Evolutionary conservation across 768 basidiomycete species (phyloP).

Genomic region (Hemileccinum impolitum): DNA sequence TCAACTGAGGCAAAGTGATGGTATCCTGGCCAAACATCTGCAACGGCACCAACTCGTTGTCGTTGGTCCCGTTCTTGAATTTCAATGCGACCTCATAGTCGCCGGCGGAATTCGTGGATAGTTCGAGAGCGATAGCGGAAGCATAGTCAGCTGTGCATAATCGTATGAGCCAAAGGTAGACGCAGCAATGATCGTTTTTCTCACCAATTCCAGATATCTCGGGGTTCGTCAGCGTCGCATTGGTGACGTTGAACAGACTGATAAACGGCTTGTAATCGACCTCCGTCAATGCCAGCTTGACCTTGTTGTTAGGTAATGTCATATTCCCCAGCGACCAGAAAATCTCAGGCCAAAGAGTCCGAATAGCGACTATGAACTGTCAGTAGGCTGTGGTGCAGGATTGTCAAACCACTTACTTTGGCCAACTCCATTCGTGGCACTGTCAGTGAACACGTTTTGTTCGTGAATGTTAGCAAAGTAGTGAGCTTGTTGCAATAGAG

Average conservation of each 20-base stretch:
- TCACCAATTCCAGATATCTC: slow-evolving; percentile 63
- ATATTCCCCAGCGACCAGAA: slow-evolving; percentile 71
- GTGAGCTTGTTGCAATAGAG: slow-evolving; percentile 69
- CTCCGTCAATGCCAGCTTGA: slow-evolving; percentile 73
- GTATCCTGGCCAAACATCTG: slow-evolving; percentile 57
- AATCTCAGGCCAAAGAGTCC: slow-evolving; percentile 70
- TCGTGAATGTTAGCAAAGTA: slow-evolving; percentile 78
- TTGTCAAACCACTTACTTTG: slow-evolving; percentile 53
- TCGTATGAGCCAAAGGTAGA: neutral
- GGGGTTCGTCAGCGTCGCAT: slow-evolving; percentile 54
- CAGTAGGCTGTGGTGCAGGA: neutral
- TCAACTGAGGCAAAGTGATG: slow-evolving; percentile 18
- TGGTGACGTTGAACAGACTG: slow-evolving; percentile 77
- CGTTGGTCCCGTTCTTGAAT: slow-evolving; percentile 74
- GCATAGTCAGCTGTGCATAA: slow-evolving; percentile 63
- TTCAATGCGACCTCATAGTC: slow-evolving; percentile 72
- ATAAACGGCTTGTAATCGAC: slow-evolving; percentile 89
- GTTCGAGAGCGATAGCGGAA: slow-evolving; percentile 70
- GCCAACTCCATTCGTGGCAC: slow-evolving; percentile 56
- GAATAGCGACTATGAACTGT: slow-evolving; percentile 63
- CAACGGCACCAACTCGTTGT: slow-evolving; percentile 52
- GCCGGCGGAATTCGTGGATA: slow-evolving; percentile 56
- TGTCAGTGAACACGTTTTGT: slow-evolving; percentile 65
- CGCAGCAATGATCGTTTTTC: slow-evolving; percentile 23
- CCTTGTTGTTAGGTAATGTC: slow-evolving; percentile 66